Evolutionary conservation across 1,284 basidiomycete species (phyloP).

Genomic region (Heterobasidion parviporum): DNA sequence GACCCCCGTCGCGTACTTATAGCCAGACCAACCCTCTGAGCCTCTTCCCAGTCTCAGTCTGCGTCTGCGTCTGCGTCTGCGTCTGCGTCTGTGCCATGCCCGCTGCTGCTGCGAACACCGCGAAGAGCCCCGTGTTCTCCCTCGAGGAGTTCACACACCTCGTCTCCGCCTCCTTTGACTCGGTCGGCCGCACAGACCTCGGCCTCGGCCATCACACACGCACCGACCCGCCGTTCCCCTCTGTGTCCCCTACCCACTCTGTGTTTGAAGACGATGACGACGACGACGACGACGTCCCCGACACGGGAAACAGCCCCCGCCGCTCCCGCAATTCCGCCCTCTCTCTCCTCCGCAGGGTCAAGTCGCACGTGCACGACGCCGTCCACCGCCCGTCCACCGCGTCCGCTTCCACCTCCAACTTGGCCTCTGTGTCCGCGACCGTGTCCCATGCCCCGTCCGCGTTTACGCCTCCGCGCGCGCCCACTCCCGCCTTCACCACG

Average conservation of each 20-base stretch:
- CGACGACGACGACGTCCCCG: neutral
- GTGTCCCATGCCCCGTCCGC: constrained; percentile 1
- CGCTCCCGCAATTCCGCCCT: neutral
- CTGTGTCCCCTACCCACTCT: neutral
- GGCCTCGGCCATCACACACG: too few species aligned
- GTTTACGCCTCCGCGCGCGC: neutral
- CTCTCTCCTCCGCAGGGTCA: constrained; percentile 5
- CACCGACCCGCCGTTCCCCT: neutral
- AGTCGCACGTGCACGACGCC: neutral
- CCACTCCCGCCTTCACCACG: neutral
- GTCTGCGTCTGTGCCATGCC: neutral
- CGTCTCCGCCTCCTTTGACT: constrained; percentile 5
- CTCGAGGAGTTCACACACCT: constrained; percentile 4
- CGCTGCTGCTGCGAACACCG: neutral
- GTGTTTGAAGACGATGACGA: neutral
- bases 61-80: neutral
- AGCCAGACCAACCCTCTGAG: too few species aligned
- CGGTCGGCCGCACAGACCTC: neutral
- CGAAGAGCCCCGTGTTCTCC: neutral
- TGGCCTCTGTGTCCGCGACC: neutral
- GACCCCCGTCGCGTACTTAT: too few species aligned
- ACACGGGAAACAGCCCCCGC: neutral
- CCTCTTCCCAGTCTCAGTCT: neutral
- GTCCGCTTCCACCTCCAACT: neutral
- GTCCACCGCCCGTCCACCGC: neutral